A percentile compares a stretch with the other conserved stretches of the same genome.
These are phyloP conservation scores for Gonium pectorale DNA, from an alignment of 139 green algal species.

Conservation along the genomic window DNA sequence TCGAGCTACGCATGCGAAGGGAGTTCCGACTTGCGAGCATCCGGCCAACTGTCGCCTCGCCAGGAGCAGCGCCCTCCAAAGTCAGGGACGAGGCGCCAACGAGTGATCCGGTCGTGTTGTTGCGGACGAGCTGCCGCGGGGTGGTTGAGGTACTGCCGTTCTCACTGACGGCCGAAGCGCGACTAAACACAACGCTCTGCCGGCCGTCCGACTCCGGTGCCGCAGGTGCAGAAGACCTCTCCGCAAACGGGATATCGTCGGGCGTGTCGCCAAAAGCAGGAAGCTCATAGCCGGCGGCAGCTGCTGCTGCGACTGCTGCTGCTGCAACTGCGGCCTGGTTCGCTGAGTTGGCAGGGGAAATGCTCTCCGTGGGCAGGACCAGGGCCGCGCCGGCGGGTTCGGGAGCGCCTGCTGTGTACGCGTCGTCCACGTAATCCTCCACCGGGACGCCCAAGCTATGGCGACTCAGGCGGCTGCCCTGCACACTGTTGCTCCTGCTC, in stretches of 20 bases:
- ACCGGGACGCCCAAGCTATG: background rate
- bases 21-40: background rate
- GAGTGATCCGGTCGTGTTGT: constrained; percentile 4
- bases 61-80: background rate
- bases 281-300: too few relatives aligned
- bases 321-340: constrained; percentile 13
- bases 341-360: background rate
- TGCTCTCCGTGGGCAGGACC: background rate
- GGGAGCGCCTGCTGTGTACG: background rate
- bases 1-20: constrained; percentile 1
- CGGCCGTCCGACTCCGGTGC: too few relatives aligned
- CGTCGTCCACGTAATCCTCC: constrained; percentile 34
- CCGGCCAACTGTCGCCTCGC: background rate
- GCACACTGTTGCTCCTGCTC: background rate
- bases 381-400: background rate
- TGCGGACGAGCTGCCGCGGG: background rate
- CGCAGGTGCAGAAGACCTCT: too few relatives aligned
- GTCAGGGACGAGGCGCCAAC: background rate
- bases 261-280: too few relatives aligned
- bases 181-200: too few relatives aligned
- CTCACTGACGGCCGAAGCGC: too few relatives aligned
- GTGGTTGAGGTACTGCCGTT: too few relatives aligned
- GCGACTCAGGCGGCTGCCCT: constrained; percentile 36
- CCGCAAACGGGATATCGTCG: too few relatives aligned
- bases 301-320: background rate